A percentile compares a stretch with the other conserved stretches of the same genome.
Evolutionary conservation across 2,329 filamentous ascomycete genomes (phyloP).

Genomic region (Cryphonectria radicalis): DNA sequence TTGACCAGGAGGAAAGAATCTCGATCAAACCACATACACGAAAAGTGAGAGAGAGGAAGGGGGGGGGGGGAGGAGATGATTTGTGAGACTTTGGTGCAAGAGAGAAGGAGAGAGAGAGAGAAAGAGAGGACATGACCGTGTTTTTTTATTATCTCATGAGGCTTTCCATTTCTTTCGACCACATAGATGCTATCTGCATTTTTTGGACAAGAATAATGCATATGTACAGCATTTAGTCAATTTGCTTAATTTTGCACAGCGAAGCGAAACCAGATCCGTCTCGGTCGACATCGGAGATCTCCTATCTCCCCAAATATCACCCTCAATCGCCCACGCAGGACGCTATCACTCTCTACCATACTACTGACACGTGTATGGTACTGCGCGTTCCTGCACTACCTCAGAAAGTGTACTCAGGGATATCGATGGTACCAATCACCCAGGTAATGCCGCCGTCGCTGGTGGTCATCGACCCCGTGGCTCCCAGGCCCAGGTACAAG

Average conservation of each 20-base stretch:
- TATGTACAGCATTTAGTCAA: not conserved
- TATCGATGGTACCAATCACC: constrained; percentile 24
- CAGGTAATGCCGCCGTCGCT: constrained; percentile 27
- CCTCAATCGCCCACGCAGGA: not conserved
- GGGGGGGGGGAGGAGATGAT: not conserved
- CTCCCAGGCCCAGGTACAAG: constrained; percentile 35
- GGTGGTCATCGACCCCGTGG: constrained; percentile 35
- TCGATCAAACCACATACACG: not conserved
- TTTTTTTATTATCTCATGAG: no score
- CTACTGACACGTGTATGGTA: no score
- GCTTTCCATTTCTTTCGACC: not conserved
- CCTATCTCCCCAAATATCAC: not conserved
- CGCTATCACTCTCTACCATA: not conserved
- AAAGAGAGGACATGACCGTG: no score
- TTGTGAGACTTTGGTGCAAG: no score
- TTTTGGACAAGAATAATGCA: not conserved
- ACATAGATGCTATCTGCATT: not conserved
- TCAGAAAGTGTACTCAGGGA: constrained; percentile 23
- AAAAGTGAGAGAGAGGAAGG: no score
- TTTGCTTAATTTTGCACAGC: no score
- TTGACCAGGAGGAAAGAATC: not conserved
- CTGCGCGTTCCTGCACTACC: not conserved
- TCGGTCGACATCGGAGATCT: not conserved
- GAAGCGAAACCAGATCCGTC: not conserved
- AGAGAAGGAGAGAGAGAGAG: no score